Evolutionary conservation across 345 rosid genomes (phyloP), one percentile per base, ranked within the genome.

Genomic region (Murraya koenigii): DNA sequence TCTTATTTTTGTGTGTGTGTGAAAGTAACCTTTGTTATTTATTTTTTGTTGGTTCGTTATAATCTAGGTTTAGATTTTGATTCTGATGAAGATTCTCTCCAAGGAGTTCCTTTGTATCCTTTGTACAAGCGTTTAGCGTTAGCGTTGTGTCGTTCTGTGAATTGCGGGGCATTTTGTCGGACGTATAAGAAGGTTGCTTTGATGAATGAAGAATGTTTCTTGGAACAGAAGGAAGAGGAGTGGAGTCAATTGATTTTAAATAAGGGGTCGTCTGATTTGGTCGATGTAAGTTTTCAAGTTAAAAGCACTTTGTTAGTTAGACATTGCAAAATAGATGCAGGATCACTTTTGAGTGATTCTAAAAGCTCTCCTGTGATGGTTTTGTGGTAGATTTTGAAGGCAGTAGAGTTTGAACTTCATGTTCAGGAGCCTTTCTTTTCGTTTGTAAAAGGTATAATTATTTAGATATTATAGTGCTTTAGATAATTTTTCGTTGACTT

Each of bases 361-460:
- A 32, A 55, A 77, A 32, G 30, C 30, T 41, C 71, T 44, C 32
- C 5, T 39, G 41, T 60, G 67, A 61, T 28, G 58, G 25, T 15
- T 61, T 75, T 77, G n/a, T 67, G 28, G 25, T 71, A 87, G 92
- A 82, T 67, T 58, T 79, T 87, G 82, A 82, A 82, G 66, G 47
- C 55, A 52, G 58, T 81, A 36, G 69, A 60, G 59, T 74, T 77
- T 26, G 91, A 88, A 80, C 71, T 89, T 80, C 82, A 84, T 33
- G 87, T 87, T 76, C 84, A 82, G 63, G 91, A 88, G 82, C 88
- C 90, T 8, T 87, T 79, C 68, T 85, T 88, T 77, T 84, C 86
- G 22, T 70, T 77, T 36, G 20, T 85, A 74, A 88, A 83, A 87
- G 90, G 93, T 88, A 70, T 10, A 33, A 74, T 75, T 26, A 59